A percentile compares a stretch with the other conserved stretches of the same genome.
phyloP scores from a whole-genome alignment of 352 stramenopile species.

The Phytophthora parvispora region DNA sequence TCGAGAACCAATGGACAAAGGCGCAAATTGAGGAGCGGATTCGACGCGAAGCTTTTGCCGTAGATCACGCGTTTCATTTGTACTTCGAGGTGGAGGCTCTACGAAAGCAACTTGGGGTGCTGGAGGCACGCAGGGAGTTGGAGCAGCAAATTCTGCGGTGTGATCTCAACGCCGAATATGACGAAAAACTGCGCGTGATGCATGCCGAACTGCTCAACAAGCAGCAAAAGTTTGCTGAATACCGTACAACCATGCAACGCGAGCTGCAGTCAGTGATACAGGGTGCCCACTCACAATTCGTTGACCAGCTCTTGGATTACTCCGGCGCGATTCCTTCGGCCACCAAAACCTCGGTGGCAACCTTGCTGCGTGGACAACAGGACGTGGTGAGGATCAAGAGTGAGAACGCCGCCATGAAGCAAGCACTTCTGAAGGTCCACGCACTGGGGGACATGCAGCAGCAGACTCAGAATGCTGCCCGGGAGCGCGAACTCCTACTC shows the following conservation, averaged over 20 bases:
- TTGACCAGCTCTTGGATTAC: constrained; percentile 70
- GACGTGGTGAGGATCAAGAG: constrained; percentile 53
- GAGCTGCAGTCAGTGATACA: constrained; percentile 71
- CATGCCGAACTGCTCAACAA: constrained; percentile 61
- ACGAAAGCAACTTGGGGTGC: constrained; percentile 32
- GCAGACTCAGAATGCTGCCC: constrained; percentile 43
- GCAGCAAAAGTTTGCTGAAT: constrained; percentile 75
- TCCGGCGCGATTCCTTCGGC: constrained; percentile 62
- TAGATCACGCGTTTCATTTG: constrained; percentile 53
- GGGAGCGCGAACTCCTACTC: constrained; percentile 53
- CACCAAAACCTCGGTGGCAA: constrained; percentile 60
- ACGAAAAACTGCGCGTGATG: constrained; percentile 64
- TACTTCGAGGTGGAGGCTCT: constrained; percentile 52
- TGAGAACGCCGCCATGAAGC: constrained; percentile 76
- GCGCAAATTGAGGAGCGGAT: constrained; percentile 36
- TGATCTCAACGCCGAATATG: constrained; percentile 62
- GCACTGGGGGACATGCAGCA: constrained; percentile 72
- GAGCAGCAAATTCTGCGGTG: constrained; percentile 55
- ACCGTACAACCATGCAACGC: constrained; percentile 65
- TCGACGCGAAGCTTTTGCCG: constrained; percentile 52
- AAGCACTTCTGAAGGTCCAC: constrained; percentile 76
- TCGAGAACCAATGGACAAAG: constrained; percentile 15
- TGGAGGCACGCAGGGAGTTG: constrained; percentile 40
- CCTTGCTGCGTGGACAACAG: constrained; percentile 54
- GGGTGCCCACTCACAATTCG: constrained; percentile 57